phyloP scores from a whole-genome alignment of 805 yeast species.

The Cyberlindnera americana region DNA sequence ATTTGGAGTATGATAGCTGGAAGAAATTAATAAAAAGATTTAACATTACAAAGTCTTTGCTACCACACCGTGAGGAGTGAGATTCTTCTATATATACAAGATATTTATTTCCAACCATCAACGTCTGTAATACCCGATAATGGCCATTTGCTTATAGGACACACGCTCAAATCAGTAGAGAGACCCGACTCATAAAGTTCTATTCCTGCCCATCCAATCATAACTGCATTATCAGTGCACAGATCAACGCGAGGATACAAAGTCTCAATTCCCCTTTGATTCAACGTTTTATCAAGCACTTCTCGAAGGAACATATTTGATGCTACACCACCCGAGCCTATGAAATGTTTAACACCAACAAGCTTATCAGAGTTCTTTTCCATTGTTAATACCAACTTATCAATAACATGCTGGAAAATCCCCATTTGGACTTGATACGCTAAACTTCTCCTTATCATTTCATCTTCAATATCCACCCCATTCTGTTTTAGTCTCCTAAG shows the following conservation, averaged over 20 bases:
- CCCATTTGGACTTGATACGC: conserved; percentile 61
- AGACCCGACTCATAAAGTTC: conserved; percentile 61
- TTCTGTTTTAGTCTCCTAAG: conserved; percentile 37
- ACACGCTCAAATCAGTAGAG: conserved; percentile 47
- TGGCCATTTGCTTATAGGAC: conserved; percentile 86
- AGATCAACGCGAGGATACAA: conserved; percentile 66
- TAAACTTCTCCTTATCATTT: conserved; percentile 37
- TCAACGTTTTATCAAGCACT: conserved; percentile 41
- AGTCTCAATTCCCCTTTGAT: conserved; percentile 34
- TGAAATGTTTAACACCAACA: conserved; percentile 47
- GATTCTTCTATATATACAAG: too few relatives aligned
- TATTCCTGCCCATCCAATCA: conserved; percentile 98
- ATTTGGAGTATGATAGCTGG: conserved; percentile 70
- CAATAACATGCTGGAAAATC: conserved; percentile 68
- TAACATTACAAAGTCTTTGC: conserved; percentile 51
- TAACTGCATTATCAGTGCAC: conserved; percentile 93
- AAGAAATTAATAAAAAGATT: conserved; percentile 46
- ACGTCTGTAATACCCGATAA: conserved; percentile 44
- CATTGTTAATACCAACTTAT: conserved; percentile 55
- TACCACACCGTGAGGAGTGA: conserved; percentile 31
- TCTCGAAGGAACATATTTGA: conserved; percentile 59
- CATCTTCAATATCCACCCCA: conserved; percentile 17
- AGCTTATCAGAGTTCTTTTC: conserved; percentile 39
- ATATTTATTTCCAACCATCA: conserved; percentile 64
- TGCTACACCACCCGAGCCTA: conserved; percentile 94